phyloP scores from a whole-genome alignment of 2,329 filamentous ascomycete species.

The Neofusicoccum umdonicola region DNA sequence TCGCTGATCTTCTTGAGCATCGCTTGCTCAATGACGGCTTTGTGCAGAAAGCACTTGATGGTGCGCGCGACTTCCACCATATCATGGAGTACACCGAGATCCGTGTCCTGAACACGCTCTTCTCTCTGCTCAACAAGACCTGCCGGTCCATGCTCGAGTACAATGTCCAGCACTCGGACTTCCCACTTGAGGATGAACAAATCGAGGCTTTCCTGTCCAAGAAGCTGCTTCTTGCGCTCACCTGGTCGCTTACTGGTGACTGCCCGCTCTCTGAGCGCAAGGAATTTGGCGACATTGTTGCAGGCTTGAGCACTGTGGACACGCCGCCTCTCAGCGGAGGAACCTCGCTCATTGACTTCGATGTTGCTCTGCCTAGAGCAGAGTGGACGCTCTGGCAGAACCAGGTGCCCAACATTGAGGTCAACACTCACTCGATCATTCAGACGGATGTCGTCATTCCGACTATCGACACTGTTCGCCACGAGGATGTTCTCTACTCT shows the following conservation, averaged over 20 bases:
- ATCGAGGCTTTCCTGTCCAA: constrained; percentile 87
- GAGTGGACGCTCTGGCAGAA: constrained; percentile 94
- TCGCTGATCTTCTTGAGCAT: constrained; percentile 74
- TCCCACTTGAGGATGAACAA: constrained; percentile 85
- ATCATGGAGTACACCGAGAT: constrained; percentile 98
- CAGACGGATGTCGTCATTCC: constrained; percentile 99
- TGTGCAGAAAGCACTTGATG: constrained; percentile 70
- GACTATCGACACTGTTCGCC: constrained; percentile 92
- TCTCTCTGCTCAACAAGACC: constrained; percentile 92
- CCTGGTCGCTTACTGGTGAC: constrained; percentile 95
- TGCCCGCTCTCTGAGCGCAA: constrained; percentile 88
- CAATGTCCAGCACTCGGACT: constrained; percentile 90
- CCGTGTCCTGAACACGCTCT: constrained; percentile 86
- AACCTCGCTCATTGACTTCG: constrained; percentile 91
- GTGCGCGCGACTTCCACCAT: constrained; percentile 78
- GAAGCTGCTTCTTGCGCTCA: constrained; percentile 86
- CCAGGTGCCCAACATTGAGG: constrained; percentile 89
- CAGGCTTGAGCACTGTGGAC: constrained; percentile 79
- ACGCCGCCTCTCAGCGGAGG: constrained; percentile 74
- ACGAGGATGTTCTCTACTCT: constrained; percentile 98
- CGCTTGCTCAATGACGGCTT: constrained; percentile 79
- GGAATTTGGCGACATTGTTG: constrained; percentile 79
- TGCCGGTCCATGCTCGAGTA: constrained; percentile 93
- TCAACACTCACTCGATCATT: constrained; percentile 97
- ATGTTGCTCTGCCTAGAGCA: constrained; percentile 80